Conservation (phyloP, 305 asterid species). For the Fraxinus sp. region DNA sequence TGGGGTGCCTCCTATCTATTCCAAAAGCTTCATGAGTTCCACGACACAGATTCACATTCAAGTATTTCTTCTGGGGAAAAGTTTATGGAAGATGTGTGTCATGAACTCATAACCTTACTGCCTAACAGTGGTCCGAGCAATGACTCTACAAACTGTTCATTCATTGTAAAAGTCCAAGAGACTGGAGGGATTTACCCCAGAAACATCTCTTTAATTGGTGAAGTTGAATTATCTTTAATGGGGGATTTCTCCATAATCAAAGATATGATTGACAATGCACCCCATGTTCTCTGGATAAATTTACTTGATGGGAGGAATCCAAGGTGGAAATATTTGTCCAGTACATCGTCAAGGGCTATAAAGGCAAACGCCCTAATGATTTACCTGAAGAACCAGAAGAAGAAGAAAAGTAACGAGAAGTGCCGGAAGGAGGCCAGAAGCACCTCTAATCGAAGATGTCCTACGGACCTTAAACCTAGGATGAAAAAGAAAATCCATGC, state of each 20-base stretch:
- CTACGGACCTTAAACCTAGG: neutral
- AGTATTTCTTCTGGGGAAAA: slow-evolving; percentile 24
- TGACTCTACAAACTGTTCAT: slow-evolving; percentile 9
- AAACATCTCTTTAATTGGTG: slow-evolving; percentile 44
- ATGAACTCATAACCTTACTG: slow-evolving; percentile 41
- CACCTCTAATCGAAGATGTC: neutral
- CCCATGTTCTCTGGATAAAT: slow-evolving; percentile 51
- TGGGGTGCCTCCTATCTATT: slow-evolving; percentile 61
- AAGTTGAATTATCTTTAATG: slow-evolving; percentile 36
- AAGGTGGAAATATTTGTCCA: slow-evolving; percentile 44
- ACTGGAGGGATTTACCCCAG: slow-evolving; percentile 39
- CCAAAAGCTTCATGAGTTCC: slow-evolving; percentile 39
- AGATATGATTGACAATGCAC: slow-evolving; percentile 32
- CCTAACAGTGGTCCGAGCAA: slow-evolving; percentile 29
- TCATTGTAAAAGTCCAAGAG: slow-evolving; percentile 35
- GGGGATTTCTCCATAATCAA: slow-evolving; percentile 27
- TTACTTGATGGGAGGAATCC: slow-evolving; percentile 48
- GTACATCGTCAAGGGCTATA: slow-evolving; percentile 30
- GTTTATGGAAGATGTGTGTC: slow-evolving; percentile 46
- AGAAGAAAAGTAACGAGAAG: slow-evolving; percentile 17
- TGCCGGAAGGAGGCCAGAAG: slow-evolving; percentile 27
- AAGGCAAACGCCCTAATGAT: slow-evolving; percentile 19
- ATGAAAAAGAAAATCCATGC: slow-evolving; percentile 12
- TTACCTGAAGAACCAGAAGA: slow-evolving; percentile 21
- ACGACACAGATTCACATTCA: slow-evolving; percentile 21